Base-by-base conservation (phyloP, 495 filamentous ascomycete genomes). In the Annulohypoxylon nitens region DNA sequence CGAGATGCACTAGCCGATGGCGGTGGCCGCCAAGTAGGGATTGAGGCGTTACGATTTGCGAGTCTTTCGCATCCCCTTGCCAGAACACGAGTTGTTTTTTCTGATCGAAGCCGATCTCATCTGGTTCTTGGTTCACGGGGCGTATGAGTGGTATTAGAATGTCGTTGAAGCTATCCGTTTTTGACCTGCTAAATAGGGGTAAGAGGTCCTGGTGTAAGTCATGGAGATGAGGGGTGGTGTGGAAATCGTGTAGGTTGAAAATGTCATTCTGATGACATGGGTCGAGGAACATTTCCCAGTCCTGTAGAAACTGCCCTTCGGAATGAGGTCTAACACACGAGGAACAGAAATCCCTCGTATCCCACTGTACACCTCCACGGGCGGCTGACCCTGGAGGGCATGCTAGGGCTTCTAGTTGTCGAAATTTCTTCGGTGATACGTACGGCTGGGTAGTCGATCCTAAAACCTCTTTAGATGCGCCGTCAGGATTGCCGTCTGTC, bases 131-230 rank as follows among this genome's bases (percentile, higher is more conserved):
- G 78, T 93, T 92, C 0, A 88, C 89, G 43, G 88, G 88, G 0
- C 89, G 91, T 55, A 91, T 91, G 1, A 97, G 67, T 87, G 95
- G 95, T 64, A 97, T 94, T 9, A 97, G 79, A n/a, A 98, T 88
- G 70, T 91, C 89, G 69, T 81, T 83, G 78, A 86, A 90, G 57
- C 88, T 89, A 34, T 85, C 82, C 3, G 90, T 85, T 53, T 93
- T 92, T 58, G 89, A 90, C 69, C 92, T 86, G 64, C 91, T 92
- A 82, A 95, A 95, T 26, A 95, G 79, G 0, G 93, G 93, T 2
- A 91, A 70, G 10, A 95, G 81, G 4, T 90, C 86, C 53, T 90
- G 87, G 0, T 90, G 81, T 0, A 89, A 85, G 48, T 88, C 87
- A 64, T 89, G 86, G 6, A 88, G 85, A 0, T 92, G 84, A 0